phyloP scores from a whole-genome alignment of 306 rosid genomes.

The Cucumis cinereus region DNA sequence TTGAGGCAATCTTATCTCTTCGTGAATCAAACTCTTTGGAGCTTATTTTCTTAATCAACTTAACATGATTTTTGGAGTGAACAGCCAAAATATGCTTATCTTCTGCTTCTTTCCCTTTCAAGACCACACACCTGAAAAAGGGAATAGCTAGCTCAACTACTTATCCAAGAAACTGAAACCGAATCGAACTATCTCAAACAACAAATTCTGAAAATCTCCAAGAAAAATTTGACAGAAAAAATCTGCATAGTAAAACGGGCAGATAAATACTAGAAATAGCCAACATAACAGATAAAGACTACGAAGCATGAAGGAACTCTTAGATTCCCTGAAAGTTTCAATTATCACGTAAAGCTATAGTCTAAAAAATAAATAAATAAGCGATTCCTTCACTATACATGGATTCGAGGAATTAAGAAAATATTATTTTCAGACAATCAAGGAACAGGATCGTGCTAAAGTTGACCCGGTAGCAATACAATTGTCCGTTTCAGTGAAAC shows the following conservation, averaged over 20 bases:
- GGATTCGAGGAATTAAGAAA: background rate
- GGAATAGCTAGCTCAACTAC: background rate
- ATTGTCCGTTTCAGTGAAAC: background rate
- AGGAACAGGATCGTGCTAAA: background rate
- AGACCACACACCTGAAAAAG: slow-evolving; percentile 61
- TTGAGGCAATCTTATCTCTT: slow-evolving; percentile 32
- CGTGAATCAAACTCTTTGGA: slow-evolving; percentile 32
- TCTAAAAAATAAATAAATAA: background rate
- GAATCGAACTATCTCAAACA: background rate
- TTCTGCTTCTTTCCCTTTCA: slow-evolving; percentile 68
- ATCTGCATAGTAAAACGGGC: background rate
- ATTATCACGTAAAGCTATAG: background rate
- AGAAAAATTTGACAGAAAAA: background rate
- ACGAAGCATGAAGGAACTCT: background rate
- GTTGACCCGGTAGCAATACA: background rate
- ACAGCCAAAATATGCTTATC: slow-evolving; percentile 39
- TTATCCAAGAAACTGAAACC: background rate
- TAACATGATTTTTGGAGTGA: slow-evolving; percentile 50
- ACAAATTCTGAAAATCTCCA: background rate
- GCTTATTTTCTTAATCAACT: slow-evolving; percentile 59
- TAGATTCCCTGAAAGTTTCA: background rate
- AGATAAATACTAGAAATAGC: background rate
- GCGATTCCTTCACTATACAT: background rate
- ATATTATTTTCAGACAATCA: background rate
- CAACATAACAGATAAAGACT: background rate